These are phyloP conservation scores for Apophysomyces sp. DNA, from an alignment of 371 early-diverging fungal genomes.

Conservation along the genomic window DNA sequence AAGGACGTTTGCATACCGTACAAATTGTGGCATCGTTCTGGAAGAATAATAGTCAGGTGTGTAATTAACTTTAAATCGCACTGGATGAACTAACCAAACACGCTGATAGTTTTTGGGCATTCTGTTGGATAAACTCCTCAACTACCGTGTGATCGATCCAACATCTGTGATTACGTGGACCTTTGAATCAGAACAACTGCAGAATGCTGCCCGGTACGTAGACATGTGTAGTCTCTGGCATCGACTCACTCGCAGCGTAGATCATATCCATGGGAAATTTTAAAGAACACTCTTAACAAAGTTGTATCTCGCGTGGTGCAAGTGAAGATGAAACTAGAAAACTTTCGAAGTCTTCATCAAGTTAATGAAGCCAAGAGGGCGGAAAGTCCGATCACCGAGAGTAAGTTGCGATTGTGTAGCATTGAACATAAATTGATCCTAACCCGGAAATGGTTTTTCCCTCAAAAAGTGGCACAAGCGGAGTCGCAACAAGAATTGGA, in stretches of 20 bases:
- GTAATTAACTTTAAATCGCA: neutral
- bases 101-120: slow-evolving; percentile 75
- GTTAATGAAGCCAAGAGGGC: slow-evolving; percentile 36
- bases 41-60: slow-evolving; percentile 74
- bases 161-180: slow-evolving; percentile 77
- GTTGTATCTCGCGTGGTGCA: slow-evolving; percentile 80
- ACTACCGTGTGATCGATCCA: slow-evolving; percentile 90
- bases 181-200: slow-evolving; percentile 58
- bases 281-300: slow-evolving; percentile 79
- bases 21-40: slow-evolving; percentile 81
- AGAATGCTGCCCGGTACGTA: slow-evolving; percentile 51
- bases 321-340: slow-evolving; percentile 58
- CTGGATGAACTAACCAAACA: neutral
- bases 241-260: slow-evolving; percentile 13
- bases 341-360: slow-evolving; percentile 32
- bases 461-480: slow-evolving; percentile 34
- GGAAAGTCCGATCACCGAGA: slow-evolving; percentile 24
- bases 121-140: slow-evolving; percentile 85
- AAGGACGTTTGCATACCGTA: slow-evolving; percentile 69
- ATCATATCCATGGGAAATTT: slow-evolving; percentile 76
- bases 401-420: slow-evolving; percentile 17
- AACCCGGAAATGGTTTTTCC: neutral
- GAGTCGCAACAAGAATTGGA: slow-evolving; percentile 52
- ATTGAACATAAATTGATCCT: neutral
- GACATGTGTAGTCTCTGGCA: neutral